Evolutionary conservation across 1,284 basidiomycete genomes (phyloP).

Genomic region (Leucocoprinus gongylophorus): DNA sequence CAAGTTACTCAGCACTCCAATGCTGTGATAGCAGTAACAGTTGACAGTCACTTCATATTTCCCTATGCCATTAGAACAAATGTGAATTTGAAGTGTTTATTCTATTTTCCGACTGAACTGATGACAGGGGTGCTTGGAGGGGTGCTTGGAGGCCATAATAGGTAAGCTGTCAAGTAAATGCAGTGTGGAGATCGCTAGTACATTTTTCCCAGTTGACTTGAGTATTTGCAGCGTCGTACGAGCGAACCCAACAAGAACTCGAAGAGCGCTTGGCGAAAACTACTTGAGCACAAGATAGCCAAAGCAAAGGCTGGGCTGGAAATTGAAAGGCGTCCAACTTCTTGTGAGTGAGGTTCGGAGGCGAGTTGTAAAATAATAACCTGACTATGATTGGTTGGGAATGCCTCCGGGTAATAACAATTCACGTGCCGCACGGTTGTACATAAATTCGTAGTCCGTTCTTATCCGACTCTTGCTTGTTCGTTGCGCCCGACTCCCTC

Average conservation of each 20-base stretch:
- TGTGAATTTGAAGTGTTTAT: no score
- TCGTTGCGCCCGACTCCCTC: slow-evolving; percentile 15
- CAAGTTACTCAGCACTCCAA: no score
- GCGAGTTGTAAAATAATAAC: slow-evolving; percentile 18
- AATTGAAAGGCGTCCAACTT: slow-evolving; percentile 23
- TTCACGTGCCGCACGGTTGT: slow-evolving; percentile 32
- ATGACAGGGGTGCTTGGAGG: no score
- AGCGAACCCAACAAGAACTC: not conserved
- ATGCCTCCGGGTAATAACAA: slow-evolving; percentile 13
- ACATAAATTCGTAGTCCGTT: slow-evolving; percentile 33
- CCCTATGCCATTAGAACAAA: no score
- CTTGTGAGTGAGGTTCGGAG: slow-evolving; percentile 18
- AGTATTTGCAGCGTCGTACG: not conserved
- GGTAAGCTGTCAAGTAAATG: no score
- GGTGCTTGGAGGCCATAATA: no score
- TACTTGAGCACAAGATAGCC: slow-evolving; percentile 24
- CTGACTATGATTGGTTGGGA: slow-evolving; percentile 29
- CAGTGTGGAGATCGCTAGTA: not conserved
- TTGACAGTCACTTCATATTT: no score
- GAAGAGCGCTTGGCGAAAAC: slow-evolving; percentile 15
- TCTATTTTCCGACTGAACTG: no score
- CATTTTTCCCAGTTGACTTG: not conserved
- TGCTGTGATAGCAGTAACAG: no score
- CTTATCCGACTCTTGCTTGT: slow-evolving; percentile 21
- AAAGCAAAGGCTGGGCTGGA: slow-evolving; percentile 24